Base-by-base conservation (phyloP, 306 rosid species). In the Delonix regia region DNA sequence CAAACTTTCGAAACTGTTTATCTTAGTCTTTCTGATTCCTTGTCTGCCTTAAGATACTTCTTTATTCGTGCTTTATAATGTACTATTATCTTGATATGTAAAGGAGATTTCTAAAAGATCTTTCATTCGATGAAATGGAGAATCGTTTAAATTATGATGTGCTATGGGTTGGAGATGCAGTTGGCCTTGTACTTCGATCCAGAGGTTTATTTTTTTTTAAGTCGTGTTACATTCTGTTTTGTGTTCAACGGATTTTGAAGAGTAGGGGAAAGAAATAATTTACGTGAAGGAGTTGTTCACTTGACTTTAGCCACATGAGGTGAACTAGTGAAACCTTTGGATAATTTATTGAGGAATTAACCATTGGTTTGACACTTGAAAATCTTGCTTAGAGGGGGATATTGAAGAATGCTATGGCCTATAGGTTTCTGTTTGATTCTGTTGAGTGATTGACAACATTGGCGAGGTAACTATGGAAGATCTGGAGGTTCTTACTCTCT, bases 41-140 rank as follows among this genome's bases (percentile, higher is more conserved):
- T 4, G 24, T 25, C 25, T 38, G 34, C 44, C 10, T 48, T 77
- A 11, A 48, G 9, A 10, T 16, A n/a, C 15, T 45, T 64, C 22
- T 49, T 67, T 36, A 11, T 51, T 16, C 52, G 4, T 13, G 6
- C 34, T 55, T 55, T 61, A 8, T 15, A 13, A 2, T 28, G 67
- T 11, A 0, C 33, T 0, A 22, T 55, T 57, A 21, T 52, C 69
- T 52, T 56, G 64, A 48, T 22, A 8, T 59, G 72, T 24, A 51
- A 25, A 25, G 84, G 67, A 60, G 30, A 53, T 45, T 44, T 69
- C 51, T 75, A 68, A 47, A 16, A 68, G 36, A 48, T 49, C 66
- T 48, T 51, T 55, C 51, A 21, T 69, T 75, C 57, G 41, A 42
- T 62, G 6, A 13, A 8, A 13, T 25, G 36, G n/a, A 57, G 48